Base-by-base conservation (phyloP, 192 early-diverging fungal genomes). In the Coemansia aciculifera region DNA sequence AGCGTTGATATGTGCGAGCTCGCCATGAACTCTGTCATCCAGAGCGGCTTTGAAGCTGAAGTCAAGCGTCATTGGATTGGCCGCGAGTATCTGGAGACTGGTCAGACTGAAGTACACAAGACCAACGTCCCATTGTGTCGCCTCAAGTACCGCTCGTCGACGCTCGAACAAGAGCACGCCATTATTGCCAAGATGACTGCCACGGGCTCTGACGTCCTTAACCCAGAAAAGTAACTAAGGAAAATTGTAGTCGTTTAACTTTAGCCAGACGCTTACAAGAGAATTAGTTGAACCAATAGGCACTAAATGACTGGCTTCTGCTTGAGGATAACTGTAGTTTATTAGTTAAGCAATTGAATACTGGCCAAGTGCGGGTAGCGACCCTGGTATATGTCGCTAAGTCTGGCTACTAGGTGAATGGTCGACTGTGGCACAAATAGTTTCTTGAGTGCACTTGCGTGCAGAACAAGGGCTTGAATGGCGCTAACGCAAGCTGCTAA, bases 11-110 rank as follows among this genome's bases (percentile, higher is more conserved):
- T 97, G 93, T 96, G 95, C 75, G 96, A 98, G 74, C 85, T 98
- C 61, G 92, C 96, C 1, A 87, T 93, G 59, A 95, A 96, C 81
- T 93, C 91, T 37, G 90, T 93, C 3, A 73, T 92, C 9, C 95
- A 96, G 71, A 91, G 90, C 81, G 96, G 96, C 3, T 98, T 90
- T 84, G 96, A 98, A 70, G 85, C 88, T 48, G 80, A 87, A 60
- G 82, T 95, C 69, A 98, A 97, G 86, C 87, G 89, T 32, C 92
- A 92, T 62, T 98, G 95, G 94, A 78, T 98, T 7, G 96, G 96
- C 17, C 81, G 89, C 12, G 69, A 84, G 13, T 97, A 91, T 83
- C 68, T 87, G 62, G 69, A 88, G 43, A 89, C 93, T 6, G 93
- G 94, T 1, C 87, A 89, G 29, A 87, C 82, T 23, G 93, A 92